Evolutionary conservation across 75 land plant species (phyloP).

Genomic region (Selaginella tamariscina): DNA sequence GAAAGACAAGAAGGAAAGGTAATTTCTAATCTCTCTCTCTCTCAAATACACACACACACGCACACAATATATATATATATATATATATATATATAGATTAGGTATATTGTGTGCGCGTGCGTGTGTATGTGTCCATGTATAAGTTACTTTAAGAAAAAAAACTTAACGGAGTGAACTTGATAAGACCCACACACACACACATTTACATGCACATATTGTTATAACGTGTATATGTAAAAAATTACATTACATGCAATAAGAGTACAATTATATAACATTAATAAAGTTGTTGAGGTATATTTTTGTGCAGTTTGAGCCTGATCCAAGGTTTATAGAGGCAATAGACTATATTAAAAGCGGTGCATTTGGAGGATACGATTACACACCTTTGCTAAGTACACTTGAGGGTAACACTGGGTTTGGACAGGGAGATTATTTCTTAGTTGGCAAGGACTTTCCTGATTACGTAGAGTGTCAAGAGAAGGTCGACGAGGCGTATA

Average conservation of each 20-base stretch:
- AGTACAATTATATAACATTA: neutral
- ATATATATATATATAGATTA: too few species aligned
- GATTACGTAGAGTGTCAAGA: slow-evolving; percentile 9
- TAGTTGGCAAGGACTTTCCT: slow-evolving; percentile 5
- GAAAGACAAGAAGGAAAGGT: slow-evolving; percentile 81
- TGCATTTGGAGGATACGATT: slow-evolving; percentile 5
- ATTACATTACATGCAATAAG: neutral
- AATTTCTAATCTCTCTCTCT: slow-evolving; percentile 8
- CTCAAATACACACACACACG: too few species aligned
- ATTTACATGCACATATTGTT: too few species aligned
- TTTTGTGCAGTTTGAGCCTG: slow-evolving; percentile 7
- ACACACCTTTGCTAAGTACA: slow-evolving; percentile 7
- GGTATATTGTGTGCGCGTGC: too few species aligned
- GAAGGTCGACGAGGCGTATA: slow-evolving; percentile 5
- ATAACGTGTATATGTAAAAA: too few species aligned
- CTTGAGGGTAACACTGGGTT: slow-evolving; percentile 11
- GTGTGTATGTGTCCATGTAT: too few species aligned
- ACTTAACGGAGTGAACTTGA: too few species aligned
- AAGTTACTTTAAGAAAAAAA: too few species aligned
- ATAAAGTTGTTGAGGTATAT: too few species aligned
- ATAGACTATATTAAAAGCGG: neutral
- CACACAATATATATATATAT: too few species aligned
- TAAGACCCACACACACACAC: too few species aligned
- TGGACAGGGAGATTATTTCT: slow-evolving; percentile 2
- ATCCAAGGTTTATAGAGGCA: slow-evolving; percentile 4